Evolutionary conservation across 2,329 filamentous ascomycete genomes (phyloP).

Genomic region (Diaporthe capsici): DNA sequence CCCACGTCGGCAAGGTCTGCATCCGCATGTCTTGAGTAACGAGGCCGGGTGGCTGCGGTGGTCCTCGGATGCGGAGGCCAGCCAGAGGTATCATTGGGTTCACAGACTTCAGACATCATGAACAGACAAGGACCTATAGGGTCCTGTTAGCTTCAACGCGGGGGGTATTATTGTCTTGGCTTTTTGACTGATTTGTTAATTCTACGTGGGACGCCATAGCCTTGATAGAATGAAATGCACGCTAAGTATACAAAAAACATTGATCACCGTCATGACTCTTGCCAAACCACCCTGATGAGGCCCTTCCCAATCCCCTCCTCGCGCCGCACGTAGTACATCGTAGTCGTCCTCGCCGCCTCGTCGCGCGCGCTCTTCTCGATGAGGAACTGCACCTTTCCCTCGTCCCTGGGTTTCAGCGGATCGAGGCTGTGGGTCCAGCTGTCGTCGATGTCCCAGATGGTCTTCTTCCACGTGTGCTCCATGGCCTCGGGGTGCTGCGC

Average conservation of each 20-base stretch:
- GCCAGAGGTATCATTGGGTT: neutral
- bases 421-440: slow-evolving; percentile 42
- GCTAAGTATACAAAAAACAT: neutral
- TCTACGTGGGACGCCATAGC: neutral
- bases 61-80: neutral
- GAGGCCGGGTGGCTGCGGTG: neutral
- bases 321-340: slow-evolving; percentile 40
- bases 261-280: slow-evolving; percentile 34
- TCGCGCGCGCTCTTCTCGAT: slow-evolving; percentile 40
- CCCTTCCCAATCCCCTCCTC: slow-evolving; percentile 37
- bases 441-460: slow-evolving; percentile 39
- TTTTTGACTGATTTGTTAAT: neutral
- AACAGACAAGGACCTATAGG: too few relatives aligned
- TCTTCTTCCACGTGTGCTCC: slow-evolving; percentile 52
- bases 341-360: slow-evolving; percentile 33
- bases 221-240: neutral
- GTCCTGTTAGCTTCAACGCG: neutral
- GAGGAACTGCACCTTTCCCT: slow-evolving; percentile 42
- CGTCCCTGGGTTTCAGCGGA: slow-evolving; percentile 40
- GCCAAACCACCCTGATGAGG: slow-evolving; percentile 42
- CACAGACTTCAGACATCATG: neutral
- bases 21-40: neutral
- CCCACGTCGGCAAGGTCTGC: neutral
- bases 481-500: slow-evolving; percentile 57
- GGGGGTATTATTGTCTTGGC: neutral